phyloP scores from a whole-genome alignment of 75 land plant species.

The Adiantum capillusveneris region DNA sequence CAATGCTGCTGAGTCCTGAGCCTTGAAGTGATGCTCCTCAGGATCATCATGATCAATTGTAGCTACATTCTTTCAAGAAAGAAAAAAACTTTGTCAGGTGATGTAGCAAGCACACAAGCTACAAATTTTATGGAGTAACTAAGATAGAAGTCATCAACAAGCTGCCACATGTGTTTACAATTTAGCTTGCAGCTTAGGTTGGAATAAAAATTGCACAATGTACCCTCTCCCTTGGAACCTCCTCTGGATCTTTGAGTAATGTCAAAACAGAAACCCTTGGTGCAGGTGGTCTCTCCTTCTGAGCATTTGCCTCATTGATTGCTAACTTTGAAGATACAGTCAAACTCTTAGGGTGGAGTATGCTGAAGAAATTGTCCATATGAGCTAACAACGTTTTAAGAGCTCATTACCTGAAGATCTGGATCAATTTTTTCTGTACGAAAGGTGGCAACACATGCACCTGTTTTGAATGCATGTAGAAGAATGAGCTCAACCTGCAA shows the following conservation, averaged over 20 bases:
- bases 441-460: conserved; percentile 18
- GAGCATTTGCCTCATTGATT: conserved; percentile 2
- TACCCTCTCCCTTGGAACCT: neutral
- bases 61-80: neutral
- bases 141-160: no score
- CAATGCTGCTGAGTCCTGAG: conserved; percentile 10
- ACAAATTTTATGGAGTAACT: no score
- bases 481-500: conserved; percentile 39
- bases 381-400: neutral
- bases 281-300: conserved; percentile 2
- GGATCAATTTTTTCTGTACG: conserved; percentile 19
- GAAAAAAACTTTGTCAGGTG: neutral
- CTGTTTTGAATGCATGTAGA: conserved; percentile 29
- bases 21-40: neutral
- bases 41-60: neutral
- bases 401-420: conserved; percentile 14
- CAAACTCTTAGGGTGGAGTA: neutral
- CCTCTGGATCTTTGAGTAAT: neutral
- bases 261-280: conserved; percentile 9
- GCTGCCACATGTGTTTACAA: no score
- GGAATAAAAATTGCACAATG: no score
- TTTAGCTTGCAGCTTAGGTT: no score
- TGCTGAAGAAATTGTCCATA: neutral
- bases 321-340: neutral
- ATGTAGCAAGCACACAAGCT: no score